Percentiles rank a stretch among this genome's conserved stretches.
phyloP scores from a whole-genome alignment of 441 rosid genomes.

The Brassica balearica region DNA sequence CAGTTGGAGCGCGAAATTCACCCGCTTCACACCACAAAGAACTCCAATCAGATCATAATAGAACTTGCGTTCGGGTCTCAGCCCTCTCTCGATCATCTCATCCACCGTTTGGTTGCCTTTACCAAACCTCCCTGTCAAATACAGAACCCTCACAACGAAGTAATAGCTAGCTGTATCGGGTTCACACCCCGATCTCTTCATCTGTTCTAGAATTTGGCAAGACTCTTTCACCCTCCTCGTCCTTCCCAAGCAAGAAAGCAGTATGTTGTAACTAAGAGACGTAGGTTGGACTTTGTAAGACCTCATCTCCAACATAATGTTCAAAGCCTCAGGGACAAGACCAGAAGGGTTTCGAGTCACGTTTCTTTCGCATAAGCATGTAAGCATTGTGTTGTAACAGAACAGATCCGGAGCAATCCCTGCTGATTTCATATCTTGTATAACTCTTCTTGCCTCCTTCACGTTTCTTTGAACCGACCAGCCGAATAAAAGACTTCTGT shows the following conservation, averaged over 20 bases:
- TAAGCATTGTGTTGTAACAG: conserved; percentile 73
- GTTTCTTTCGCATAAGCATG: conserved; percentile 71
- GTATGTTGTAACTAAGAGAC: conserved; percentile 67
- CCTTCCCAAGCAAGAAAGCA: conserved; percentile 80
- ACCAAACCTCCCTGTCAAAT: conserved; percentile 80
- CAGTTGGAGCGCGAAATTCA: conserved; percentile 70
- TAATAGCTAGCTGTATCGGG: conserved; percentile 80
- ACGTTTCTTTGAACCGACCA: conserved; percentile 73
- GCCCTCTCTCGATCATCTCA: conserved; percentile 70
- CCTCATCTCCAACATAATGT: conserved; percentile 89
- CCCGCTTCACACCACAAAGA: conserved; percentile 79
- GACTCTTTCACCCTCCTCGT: conserved; percentile 83
- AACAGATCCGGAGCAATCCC: conserved; percentile 66
- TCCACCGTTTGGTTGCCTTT: conserved; percentile 74
- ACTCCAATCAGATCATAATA: conserved; percentile 77
- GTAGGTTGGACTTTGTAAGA: conserved; percentile 62
- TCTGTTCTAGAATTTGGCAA: conserved; percentile 62
- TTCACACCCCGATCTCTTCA: conserved; percentile 66
- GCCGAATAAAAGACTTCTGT: conserved; percentile 68
- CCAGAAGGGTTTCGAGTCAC: conserved; percentile 71
- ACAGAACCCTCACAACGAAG: conserved; percentile 74
- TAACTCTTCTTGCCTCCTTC: conserved; percentile 72
- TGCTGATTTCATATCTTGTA: conserved; percentile 74
- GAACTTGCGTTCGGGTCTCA: conserved; percentile 66
- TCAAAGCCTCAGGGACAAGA: conserved; percentile 81